phyloP scores from a whole-genome alignment of 768 basidiomycete genomes.

The Rhizopogon rudus region DNA sequence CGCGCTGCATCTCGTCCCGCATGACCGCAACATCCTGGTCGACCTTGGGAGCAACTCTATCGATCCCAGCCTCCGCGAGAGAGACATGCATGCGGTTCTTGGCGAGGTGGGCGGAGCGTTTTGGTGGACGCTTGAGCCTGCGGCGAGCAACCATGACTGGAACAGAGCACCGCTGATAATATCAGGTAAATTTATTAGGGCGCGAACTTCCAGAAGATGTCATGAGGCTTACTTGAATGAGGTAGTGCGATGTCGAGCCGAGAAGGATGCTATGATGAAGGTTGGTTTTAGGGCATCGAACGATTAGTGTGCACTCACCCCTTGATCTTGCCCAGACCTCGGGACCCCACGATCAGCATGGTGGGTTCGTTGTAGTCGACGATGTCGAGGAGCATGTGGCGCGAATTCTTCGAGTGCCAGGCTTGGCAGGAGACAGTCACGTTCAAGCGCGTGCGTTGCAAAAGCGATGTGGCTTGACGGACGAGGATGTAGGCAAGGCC shows the following conservation, averaged over 20 bases:
- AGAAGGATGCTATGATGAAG: slow-evolving; percentile 70
- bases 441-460: slow-evolving; percentile 87
- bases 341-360: slow-evolving; percentile 95
- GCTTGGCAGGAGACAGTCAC: slow-evolving; percentile 90
- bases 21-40: slow-evolving; percentile 81
- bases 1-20: slow-evolving; percentile 71
- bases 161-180: slow-evolving; percentile 77
- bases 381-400: slow-evolving; percentile 89
- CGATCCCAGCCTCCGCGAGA: slow-evolving; percentile 85
- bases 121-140: slow-evolving; percentile 82
- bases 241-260: slow-evolving; percentile 93
- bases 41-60: slow-evolving; percentile 80
- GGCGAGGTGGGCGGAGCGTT: slow-evolving; percentile 74
- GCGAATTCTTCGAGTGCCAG: slow-evolving; percentile 93
- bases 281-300: neutral
- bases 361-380: slow-evolving; percentile 84
- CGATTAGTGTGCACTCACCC: slow-evolving; percentile 47
- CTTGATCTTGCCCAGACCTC: slow-evolving; percentile 82
- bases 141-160: slow-evolving; percentile 97
- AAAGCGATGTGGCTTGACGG: slow-evolving; percentile 81
- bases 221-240: slow-evolving; percentile 58
- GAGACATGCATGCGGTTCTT: slow-evolving; percentile 79
- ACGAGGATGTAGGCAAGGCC: slow-evolving; percentile 82
- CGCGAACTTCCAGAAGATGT: neutral
- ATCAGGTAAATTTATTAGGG: neutral